phyloP scores from a whole-genome alignment of 164 flowering plant species.

The Protea cynaroides region DNA sequence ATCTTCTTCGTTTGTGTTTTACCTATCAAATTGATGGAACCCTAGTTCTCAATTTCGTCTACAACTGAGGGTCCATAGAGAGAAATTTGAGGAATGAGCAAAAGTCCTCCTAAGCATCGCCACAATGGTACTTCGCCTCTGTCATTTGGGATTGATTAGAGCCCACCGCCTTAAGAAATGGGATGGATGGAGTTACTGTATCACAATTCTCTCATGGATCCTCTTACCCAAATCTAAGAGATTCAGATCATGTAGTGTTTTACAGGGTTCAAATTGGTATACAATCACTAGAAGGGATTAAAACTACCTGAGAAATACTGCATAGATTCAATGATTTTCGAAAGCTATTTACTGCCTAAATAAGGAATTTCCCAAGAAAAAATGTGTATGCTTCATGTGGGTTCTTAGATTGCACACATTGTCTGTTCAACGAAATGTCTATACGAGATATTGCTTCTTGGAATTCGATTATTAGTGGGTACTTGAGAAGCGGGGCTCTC shows the following conservation, averaged over 20 bases:
- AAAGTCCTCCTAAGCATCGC: slow-evolving; percentile 80
- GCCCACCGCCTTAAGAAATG: slow-evolving; percentile 87
- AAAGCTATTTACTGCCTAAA: too few species aligned
- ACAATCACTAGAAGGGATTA: too few species aligned
- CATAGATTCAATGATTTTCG: too few species aligned
- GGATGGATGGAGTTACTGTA: too few species aligned
- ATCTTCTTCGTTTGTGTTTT: background rate
- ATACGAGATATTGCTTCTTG: slow-evolving; percentile 61
- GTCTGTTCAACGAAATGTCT: slow-evolving; percentile 58
- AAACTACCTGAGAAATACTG: too few species aligned
- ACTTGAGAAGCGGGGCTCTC: slow-evolving; percentile 50
- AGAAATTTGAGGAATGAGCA: slow-evolving; percentile 14
- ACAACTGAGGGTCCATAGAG: background rate
- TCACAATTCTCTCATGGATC: too few species aligned
- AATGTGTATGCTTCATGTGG: slow-evolving; percentile 33
- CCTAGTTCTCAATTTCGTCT: background rate
- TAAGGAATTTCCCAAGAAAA: too few species aligned
- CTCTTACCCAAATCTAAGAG: too few species aligned
- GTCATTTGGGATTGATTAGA: slow-evolving; percentile 98
- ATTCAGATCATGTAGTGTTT: too few species aligned
- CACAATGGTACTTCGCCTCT: slow-evolving; percentile 96
- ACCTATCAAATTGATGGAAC: background rate
- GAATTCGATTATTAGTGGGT: slow-evolving; percentile 66
- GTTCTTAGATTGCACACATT: slow-evolving; percentile 24
- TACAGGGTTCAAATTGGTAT: too few species aligned